Base-by-base conservation (phyloP, 2,329 filamentous ascomycete genomes). In the Ophiostoma pallidulum region DNA sequence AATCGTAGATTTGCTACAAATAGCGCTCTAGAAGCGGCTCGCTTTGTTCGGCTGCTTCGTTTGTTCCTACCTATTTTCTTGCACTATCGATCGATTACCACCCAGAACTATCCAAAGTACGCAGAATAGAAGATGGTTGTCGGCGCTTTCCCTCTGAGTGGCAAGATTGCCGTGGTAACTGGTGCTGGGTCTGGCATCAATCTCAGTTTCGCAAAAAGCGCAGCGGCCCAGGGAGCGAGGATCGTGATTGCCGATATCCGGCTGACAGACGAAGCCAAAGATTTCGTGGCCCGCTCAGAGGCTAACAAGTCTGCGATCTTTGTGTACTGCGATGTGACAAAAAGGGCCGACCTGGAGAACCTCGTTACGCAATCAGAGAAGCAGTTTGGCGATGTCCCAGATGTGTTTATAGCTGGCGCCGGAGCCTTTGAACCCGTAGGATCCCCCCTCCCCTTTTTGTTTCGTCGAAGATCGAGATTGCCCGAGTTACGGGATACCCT, bases 401-500 rank as follows among this genome's bases (percentile, higher is more conserved):
- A 67, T 51, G 56, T 66, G 19, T 67, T 63, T 52, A 54, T 64
- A 18, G 56, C 65, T 8, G 60, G 59, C 26, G 64, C 65, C 4
- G 65, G 62, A 18, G 53, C 66, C n/a, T 66, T 66, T 50, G 65
- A 67, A 47, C 62, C 63, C 8, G 37, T 40, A n/a, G n/a, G n/a
- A n/a, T n/a, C n/a, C n/a, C n/a, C n/a, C n/a, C n/a, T n/a, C n/a
- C n/a, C n/a, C n/a, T n/a, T n/a, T n/a, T n/a, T n/a, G n/a, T n/a
- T n/a, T n/a, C n/a, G n/a, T n/a, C n/a, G n/a, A n/a, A n/a, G n/a
- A n/a, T n/a, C n/a, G n/a, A n/a, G n/a, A n/a, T n/a, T n/a, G n/a
- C n/a, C n/a, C n/a, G n/a, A n/a, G n/a, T n/a, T n/a, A n/a, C n/a
- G n/a, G n/a, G n/a, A n/a, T n/a, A n/a, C n/a, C n/a, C n/a, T n/a